Evolutionary conservation across 2,329 filamentous ascomycete species (phyloP), one percentile per base, ranked within the genome.

Genomic region (Magnaporthiopsis rhizophila): DNA sequence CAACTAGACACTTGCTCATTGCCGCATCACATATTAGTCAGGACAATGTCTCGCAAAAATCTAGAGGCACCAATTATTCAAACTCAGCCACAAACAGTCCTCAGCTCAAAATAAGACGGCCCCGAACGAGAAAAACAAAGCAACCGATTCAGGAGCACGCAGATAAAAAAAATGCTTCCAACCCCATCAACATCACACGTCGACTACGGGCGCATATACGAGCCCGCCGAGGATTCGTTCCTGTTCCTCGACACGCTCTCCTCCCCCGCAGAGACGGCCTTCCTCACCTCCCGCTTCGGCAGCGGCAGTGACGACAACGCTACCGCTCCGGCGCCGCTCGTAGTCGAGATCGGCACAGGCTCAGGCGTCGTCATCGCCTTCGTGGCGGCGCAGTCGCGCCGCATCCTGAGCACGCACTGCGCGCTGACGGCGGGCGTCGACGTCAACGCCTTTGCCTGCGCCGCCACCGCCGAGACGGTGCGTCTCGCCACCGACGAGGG

Each of bases 361-460:
- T 98, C 94, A 0, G 95, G 95, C 66, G 90, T 99, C 13, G 90
- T 99, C n/a, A 82, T 98, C 57, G 91, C 89, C 64, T 99, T 99
- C 76, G 79, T 91, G 62, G 86, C 89, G 65, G 91, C 91, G 18
- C 88, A 98, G 73, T 86, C 92, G 0, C 67, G 77, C 15, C 74
- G 78, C 13, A 87, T 98, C 65, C 90, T 99, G 71, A 90, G 89
- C 58, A 8, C 36, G 30, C 28, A 32, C 26, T 56, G 87, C 71
- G 76, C 96, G 61, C 79, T 96, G 62, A 86, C 90, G 0, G 78
- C 92, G 3, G 92, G 90, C 18, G 83, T 92, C 64, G 95, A 99
- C 78, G 85, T 97, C 70, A 98, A 97, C 74, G 81, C 81, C 36
- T 88, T 92, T 74, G 95, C 95, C 0, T 97, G 92, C 74, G 74